Percentiles rank a stretch among this genome's conserved stretches.
Evolutionary conservation across 1,284 basidiomycete genomes (phyloP).

Genomic region (Coniferiporia sulphurascens): DNA sequence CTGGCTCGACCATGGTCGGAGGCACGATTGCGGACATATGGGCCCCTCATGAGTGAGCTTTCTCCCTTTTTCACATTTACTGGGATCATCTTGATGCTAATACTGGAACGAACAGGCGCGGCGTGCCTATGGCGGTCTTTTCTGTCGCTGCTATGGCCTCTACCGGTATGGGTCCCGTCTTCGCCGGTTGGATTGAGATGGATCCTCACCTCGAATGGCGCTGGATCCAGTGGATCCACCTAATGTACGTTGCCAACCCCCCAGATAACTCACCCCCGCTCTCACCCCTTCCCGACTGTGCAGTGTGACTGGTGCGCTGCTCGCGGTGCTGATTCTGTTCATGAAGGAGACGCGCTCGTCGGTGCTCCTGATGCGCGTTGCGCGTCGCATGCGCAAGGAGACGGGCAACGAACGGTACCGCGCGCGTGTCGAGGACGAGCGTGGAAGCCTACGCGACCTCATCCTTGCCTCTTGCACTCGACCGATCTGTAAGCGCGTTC

Average conservation of each 20-base stretch:
- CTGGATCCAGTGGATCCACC: conserved; percentile 80
- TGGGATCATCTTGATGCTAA: neutral
- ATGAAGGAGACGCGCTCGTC: conserved; percentile 63
- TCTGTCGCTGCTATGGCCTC: conserved; percentile 50
- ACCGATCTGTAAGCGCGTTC: conserved; percentile 48
- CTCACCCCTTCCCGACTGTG: neutral
- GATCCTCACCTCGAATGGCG: conserved; percentile 61
- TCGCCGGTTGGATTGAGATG: conserved; percentile 66
- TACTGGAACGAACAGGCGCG: conserved; percentile 40
- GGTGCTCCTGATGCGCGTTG: conserved; percentile 54
- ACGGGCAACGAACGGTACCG: conserved; percentile 58
- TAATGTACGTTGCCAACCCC: conserved; percentile 43
- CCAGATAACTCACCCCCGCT: conserved; percentile 10
- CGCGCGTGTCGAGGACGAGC: conserved; percentile 60
- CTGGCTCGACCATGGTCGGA: conserved; percentile 72
- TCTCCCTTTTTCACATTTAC: neutral
- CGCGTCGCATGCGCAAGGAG: conserved; percentile 53
- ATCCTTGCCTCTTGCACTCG: conserved; percentile 66
- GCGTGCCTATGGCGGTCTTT: conserved; percentile 70
- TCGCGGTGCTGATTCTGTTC: conserved; percentile 41
- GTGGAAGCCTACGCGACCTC: conserved; percentile 46
- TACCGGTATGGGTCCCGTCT: conserved; percentile 60
- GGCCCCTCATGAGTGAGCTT: conserved; percentile 49
- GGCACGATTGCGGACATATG: conserved; percentile 75
- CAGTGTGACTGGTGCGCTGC: conserved; percentile 42